Conservation (phyloP, 2,329 filamentous ascomycete species). For the Pseudogymnoascus pannorum region DNA sequence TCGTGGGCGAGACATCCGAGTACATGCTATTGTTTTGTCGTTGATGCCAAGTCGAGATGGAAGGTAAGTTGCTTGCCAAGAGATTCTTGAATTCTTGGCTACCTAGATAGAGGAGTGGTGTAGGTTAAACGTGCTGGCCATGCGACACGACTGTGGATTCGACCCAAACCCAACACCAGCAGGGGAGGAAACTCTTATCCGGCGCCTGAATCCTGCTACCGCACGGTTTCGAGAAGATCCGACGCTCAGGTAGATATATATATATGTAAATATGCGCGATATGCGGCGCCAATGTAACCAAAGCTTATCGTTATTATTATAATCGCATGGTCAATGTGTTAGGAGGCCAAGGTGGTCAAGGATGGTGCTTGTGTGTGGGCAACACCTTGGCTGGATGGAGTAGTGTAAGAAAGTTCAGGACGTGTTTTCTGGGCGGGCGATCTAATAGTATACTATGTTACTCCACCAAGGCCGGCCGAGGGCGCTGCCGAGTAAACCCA, state of each 20-base stretch:
- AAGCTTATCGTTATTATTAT: constrained; percentile 2
- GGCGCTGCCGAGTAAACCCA: not conserved
- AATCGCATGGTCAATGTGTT: constrained; percentile 8
- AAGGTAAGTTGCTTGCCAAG: constrained; percentile 10
- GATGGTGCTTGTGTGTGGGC: constrained; percentile 6
- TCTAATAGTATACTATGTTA: not conserved
- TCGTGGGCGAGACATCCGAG: constrained; percentile 24
- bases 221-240: not conserved
- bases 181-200: not conserved
- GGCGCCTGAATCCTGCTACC: not conserved
- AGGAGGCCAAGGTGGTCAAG: constrained; percentile 6
- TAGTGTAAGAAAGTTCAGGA: not conserved
- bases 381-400: not conserved
- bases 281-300: constrained; percentile 8
- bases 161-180: not conserved
- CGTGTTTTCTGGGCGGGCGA: not conserved
- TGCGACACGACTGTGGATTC: constrained; percentile 8
- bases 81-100: constrained; percentile 10
- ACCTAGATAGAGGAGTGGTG: constrained; percentile 5
- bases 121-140: constrained; percentile 11
- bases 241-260: not conserved
- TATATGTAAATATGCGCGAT: not conserved
- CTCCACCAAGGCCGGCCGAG: not conserved
- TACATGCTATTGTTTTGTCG: constrained; percentile 27
- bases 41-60: constrained; percentile 23